Evolutionary conservation across 768 basidiomycete genomes (phyloP).

Genomic region (Naganishia onofrii): DNA sequence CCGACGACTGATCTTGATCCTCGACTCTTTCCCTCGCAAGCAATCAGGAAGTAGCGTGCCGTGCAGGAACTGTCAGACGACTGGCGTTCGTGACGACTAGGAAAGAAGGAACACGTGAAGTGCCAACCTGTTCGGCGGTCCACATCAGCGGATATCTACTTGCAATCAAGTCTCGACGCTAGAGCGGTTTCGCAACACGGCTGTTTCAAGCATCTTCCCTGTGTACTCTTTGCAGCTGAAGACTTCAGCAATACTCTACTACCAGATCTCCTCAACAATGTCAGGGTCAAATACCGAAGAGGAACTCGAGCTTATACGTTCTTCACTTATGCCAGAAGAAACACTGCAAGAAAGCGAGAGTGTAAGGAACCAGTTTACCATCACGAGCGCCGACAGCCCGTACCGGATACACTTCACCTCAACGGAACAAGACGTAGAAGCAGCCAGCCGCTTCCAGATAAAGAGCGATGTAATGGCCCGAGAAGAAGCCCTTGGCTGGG

Average conservation of each 20-base stretch:
- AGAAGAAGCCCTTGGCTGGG: conserved; percentile 46
- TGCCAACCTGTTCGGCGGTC: too few species aligned
- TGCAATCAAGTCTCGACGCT: too few species aligned
- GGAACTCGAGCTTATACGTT: conserved; percentile 63
- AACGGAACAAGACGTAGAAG: conserved; percentile 26
- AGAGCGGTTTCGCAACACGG: too few species aligned
- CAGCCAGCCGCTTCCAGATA: conserved; percentile 34
- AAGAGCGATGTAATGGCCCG: conserved; percentile 40
- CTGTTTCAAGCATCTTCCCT: too few species aligned
- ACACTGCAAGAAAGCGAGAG: conserved; percentile 30
- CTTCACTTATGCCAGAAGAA: conserved; percentile 67
- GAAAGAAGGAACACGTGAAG: too few species aligned
- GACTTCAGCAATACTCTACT: too few species aligned
- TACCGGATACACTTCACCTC: conserved; percentile 36
- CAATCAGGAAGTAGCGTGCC: too few species aligned
- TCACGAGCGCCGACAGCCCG: conserved; percentile 42
- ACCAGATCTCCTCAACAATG: neutral
- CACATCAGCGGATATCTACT: too few species aligned
- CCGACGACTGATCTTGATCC: neutral
- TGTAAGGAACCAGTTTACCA: conserved; percentile 34
- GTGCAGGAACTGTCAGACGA: too few species aligned
- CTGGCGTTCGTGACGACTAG: too few species aligned
- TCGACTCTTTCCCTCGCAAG: too few species aligned
- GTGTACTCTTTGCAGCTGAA: too few species aligned
- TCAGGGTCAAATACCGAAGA: conserved; percentile 39